These are phyloP conservation scores for Colletotrichum filicis DNA, from an alignment of 2,329 filamentous ascomycete genomes.

Conservation along the genomic window DNA sequence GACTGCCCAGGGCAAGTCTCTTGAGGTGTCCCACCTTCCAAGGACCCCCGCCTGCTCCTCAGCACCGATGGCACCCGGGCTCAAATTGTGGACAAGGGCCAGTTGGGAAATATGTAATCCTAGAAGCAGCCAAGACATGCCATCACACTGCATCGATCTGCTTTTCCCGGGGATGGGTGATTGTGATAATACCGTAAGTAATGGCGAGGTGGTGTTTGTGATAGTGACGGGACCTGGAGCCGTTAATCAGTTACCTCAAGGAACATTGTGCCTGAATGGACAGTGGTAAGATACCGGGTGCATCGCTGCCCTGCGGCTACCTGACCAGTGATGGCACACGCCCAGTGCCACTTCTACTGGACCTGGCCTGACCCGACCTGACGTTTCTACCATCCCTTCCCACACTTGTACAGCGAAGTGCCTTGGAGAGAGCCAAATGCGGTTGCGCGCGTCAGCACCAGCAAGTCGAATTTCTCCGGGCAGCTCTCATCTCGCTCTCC, in stretches of 20 bases:
- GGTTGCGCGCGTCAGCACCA: background rate
- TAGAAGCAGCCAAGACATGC: background rate
- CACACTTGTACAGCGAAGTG: background rate
- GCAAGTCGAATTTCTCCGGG: background rate
- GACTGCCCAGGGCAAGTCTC: background rate
- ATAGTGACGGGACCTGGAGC: background rate
- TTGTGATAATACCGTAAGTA: background rate
- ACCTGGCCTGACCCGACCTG: background rate
- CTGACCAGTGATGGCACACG: background rate
- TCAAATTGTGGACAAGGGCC: background rate
- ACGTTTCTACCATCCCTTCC: background rate
- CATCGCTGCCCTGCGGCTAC: conserved; percentile 16
- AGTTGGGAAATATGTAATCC: background rate
- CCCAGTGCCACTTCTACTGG: background rate
- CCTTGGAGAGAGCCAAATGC: background rate
- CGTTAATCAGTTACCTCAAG: too few relatives aligned
- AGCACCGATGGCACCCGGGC: background rate
- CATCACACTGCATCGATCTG: conserved; percentile 5
- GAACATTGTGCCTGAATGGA: too few relatives aligned
- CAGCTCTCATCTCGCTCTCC: background rate
- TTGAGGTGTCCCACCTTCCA: background rate
- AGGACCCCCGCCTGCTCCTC: background rate
- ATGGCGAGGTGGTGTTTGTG: background rate
- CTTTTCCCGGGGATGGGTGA: background rate
- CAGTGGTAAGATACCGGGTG: background rate